Conservation (phyloP, 768 basidiomycete species). For the Calocera cornea region DNA sequence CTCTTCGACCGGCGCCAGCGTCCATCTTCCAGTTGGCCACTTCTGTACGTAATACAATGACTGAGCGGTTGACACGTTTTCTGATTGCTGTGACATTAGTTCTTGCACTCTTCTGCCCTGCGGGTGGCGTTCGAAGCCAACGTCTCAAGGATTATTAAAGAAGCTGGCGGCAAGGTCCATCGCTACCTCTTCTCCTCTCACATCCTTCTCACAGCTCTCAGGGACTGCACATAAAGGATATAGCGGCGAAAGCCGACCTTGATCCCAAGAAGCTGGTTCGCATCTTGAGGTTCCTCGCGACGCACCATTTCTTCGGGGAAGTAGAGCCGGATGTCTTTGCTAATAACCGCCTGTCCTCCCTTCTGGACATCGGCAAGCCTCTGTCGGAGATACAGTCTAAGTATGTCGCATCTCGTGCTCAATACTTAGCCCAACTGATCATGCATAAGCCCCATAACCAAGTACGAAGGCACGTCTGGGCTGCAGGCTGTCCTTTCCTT, state of each 20-base stretch:
- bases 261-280: constrained; percentile 29
- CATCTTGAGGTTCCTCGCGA: constrained; percentile 24
- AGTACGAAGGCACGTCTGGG: constrained; percentile 17
- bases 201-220: constrained; percentile 19
- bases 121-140: constrained; percentile 23
- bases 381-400: neutral
- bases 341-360: constrained; percentile 21
- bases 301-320: constrained; percentile 23
- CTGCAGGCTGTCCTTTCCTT: constrained; percentile 16
- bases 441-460: constrained; percentile 17
- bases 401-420: constrained; percentile 6
- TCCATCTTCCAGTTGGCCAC: too few species aligned
- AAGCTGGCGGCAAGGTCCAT: constrained; percentile 27
- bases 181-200: neutral
- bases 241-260: constrained; percentile 24
- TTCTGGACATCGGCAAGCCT: constrained; percentile 17
- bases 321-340: constrained; percentile 23
- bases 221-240: constrained; percentile 27
- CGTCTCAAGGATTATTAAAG: constrained; percentile 31
- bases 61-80: too few species aligned
- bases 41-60: too few species aligned
- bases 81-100: too few species aligned
- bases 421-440: constrained; percentile 15
- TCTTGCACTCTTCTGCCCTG: constrained; percentile 15
- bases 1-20: constrained; percentile 53